phyloP scores from a whole-genome alignment of 139 green algal genomes.

The Closterium sp. region DNA sequence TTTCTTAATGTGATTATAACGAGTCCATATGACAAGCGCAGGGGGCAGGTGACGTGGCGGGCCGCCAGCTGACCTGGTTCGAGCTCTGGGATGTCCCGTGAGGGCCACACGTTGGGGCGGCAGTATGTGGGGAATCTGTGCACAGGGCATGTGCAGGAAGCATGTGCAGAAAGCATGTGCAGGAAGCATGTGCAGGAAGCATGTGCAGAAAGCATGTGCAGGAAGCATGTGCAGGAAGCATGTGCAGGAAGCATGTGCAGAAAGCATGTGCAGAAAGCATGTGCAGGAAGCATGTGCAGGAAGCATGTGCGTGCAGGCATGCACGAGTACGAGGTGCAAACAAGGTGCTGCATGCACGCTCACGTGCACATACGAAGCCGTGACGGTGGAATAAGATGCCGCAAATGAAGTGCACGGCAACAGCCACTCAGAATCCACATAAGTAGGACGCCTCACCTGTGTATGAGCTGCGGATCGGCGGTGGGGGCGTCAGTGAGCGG shows the following conservation, averaged over 20 bases:
- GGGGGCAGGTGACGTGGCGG: neutral
- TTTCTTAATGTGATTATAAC: neutral
- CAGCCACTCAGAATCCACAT: too few species aligned
- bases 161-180: neutral
- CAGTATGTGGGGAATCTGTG: constrained; percentile 48
- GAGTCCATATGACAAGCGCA: neutral
- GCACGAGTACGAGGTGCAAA: neutral
- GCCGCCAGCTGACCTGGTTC: constrained; percentile 8
- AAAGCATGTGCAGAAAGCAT: neutral
- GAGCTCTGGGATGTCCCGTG: constrained; percentile 43
- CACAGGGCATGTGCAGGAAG: neutral
- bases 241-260: neutral
- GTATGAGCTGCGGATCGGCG: constrained; percentile 30
- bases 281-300: neutral
- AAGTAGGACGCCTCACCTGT: constrained; percentile 16
- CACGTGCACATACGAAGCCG: too few species aligned
- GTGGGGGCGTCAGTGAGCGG: constrained; percentile 40
- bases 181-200: neutral
- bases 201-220: neutral
- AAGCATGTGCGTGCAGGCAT: neutral
- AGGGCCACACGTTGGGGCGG: constrained; percentile 51
- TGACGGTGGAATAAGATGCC: too few species aligned
- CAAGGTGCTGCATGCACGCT: neutral
- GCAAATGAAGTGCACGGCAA: too few species aligned
- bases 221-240: neutral